Evolutionary conservation across 192 early-diverging fungal species (phyloP).

Genomic region (Jimgerdemannia lactiflua): DNA sequence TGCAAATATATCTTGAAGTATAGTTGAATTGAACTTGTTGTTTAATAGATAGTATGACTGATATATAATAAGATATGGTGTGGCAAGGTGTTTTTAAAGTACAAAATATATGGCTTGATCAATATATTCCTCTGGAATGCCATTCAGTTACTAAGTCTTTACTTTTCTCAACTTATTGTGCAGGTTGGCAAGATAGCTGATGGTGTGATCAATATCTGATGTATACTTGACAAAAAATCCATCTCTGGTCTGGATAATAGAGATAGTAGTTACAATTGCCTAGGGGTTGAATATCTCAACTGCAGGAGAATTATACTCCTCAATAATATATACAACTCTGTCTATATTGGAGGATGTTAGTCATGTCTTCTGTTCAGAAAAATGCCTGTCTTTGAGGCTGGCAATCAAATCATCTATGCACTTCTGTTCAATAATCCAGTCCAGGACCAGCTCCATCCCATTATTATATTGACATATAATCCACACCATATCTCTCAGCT

Average conservation of each 20-base stretch:
- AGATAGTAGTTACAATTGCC: slow-evolving; percentile 68
- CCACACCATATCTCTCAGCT: slow-evolving; percentile 91
- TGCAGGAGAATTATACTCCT: slow-evolving; percentile 67
- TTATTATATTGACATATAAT: slow-evolving; percentile 51
- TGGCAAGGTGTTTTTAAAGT: slow-evolving; percentile 39
- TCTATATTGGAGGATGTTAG: slow-evolving; percentile 63
- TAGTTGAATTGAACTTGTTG: slow-evolving; percentile 71
- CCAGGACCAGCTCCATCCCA: slow-evolving; percentile 69
- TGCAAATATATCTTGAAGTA: slow-evolving; percentile 73
- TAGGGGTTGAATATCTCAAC: slow-evolving; percentile 58
- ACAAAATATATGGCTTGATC: slow-evolving; percentile 46
- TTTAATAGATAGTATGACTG: slow-evolving; percentile 62
- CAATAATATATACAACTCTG: slow-evolving; percentile 86
- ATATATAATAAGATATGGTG: slow-evolving; percentile 54
- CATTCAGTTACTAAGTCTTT: slow-evolving; percentile 46
- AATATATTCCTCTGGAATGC: slow-evolving; percentile 49
- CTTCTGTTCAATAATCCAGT: slow-evolving; percentile 88
- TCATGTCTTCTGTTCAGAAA: slow-evolving; percentile 90
- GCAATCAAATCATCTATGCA: slow-evolving; percentile 88
- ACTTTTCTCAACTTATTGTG: too few species aligned
- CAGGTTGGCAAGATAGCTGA: slow-evolving; percentile 70
- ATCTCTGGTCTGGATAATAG: slow-evolving; percentile 69
- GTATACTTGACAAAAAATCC: slow-evolving; percentile 86
- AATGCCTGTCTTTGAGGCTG: slow-evolving; percentile 92
- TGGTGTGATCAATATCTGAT: slow-evolving; percentile 71